These are phyloP conservation scores for Botrytis squamosa DNA, from an alignment of 2,329 filamentous ascomycete species.

Conservation along the genomic window DNA sequence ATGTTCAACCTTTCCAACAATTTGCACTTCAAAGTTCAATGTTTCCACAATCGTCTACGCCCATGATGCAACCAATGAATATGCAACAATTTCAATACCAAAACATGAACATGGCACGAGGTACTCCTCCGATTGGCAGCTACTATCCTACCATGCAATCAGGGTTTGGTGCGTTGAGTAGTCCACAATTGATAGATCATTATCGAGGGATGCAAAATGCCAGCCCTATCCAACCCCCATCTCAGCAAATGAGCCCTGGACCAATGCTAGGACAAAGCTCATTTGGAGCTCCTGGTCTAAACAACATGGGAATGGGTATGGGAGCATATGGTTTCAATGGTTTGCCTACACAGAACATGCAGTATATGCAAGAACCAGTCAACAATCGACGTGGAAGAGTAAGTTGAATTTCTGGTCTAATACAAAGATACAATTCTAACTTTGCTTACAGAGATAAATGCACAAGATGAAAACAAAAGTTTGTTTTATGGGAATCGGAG, in stretches of 20 bases:
- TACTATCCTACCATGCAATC: constrained; percentile 57
- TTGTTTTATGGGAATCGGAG: not conserved
- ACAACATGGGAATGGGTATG: constrained; percentile 47
- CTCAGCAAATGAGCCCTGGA: constrained; percentile 43
- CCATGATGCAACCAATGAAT: constrained; percentile 49
- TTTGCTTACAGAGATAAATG: constrained; percentile 15
- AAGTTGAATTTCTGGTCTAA: constrained; percentile 30
- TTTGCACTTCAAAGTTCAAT: constrained; percentile 53
- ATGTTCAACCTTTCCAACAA: constrained; percentile 50
- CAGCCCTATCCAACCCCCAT: constrained; percentile 46
- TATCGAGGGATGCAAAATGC: constrained; percentile 54
- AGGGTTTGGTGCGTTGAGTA: constrained; percentile 54
- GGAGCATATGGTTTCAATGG: constrained; percentile 47
- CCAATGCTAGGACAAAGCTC: constrained; percentile 45
- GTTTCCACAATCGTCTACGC: constrained; percentile 45
- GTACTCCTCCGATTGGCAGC: constrained; percentile 53
- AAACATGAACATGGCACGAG: constrained; percentile 50
- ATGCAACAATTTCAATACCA: constrained; percentile 56
- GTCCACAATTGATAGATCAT: constrained; percentile 51
- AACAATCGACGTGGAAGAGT: constrained; percentile 59
- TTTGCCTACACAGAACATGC: constrained; percentile 50
- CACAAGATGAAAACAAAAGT: constrained; percentile 2
- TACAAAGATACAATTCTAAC: not conserved
- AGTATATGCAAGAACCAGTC: constrained; percentile 54
- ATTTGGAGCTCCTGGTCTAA: constrained; percentile 51